Conservation (phyloP, 164 flowering plant species). For the Chimonanthus praecox region DNA sequence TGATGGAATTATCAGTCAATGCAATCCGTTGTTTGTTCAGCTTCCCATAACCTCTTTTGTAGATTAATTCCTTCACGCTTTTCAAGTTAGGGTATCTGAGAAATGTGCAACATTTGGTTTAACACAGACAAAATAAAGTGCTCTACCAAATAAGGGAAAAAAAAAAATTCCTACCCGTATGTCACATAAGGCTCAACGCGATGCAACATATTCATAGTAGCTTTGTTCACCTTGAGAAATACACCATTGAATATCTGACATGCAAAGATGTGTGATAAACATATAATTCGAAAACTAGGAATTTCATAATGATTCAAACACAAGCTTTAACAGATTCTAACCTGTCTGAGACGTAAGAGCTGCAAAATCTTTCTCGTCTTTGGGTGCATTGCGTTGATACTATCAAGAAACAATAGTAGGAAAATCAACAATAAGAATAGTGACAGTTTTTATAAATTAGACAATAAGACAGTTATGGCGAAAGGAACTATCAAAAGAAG, state of each 20-base stretch:
- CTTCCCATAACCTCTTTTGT: constrained; percentile 56
- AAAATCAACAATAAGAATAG: too few relatives aligned
- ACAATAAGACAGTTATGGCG: too few relatives aligned
- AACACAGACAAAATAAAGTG: neutral
- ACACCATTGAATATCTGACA: constrained; percentile 62
- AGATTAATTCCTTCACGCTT: constrained; percentile 48
- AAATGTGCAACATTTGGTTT: neutral
- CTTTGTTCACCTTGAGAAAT: constrained; percentile 62
- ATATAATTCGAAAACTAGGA: too few relatives aligned
- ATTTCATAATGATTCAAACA: too few relatives aligned
- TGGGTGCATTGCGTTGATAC: too few relatives aligned
- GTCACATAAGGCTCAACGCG: constrained; percentile 67
- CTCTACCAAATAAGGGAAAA: neutral
- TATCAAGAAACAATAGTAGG: too few relatives aligned
- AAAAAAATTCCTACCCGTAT: constrained; percentile 31
- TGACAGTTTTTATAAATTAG: too few relatives aligned
- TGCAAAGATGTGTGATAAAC: too few relatives aligned
- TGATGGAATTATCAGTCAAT: constrained; percentile 46
- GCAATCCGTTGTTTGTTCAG: constrained; percentile 40
- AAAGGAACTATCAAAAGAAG: too few relatives aligned
- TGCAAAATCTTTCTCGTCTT: too few relatives aligned
- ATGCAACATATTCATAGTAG: constrained; percentile 61
- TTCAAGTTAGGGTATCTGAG: constrained; percentile 53
- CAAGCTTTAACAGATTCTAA: too few relatives aligned
- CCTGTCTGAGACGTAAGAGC: too few relatives aligned